Percentiles rank a stretch among this genome's conserved stretches.
Evolutionary conservation across 2,329 filamentous ascomycete species (phyloP).

Genomic region (Colletotrichum sp.): DNA sequence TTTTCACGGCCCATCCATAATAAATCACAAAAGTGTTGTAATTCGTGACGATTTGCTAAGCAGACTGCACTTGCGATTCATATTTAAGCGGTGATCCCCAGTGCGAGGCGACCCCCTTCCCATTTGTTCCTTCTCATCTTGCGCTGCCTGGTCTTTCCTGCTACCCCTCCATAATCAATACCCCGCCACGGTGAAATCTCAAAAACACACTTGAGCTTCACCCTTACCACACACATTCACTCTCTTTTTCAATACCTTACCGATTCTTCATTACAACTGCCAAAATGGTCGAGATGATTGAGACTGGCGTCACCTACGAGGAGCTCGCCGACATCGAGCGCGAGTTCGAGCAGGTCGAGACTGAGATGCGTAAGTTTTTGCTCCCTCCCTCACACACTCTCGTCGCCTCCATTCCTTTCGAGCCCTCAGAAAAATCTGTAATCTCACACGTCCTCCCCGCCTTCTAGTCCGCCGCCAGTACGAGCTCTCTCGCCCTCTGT

Average conservation of each 20-base stretch:
- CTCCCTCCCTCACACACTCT: not conserved
- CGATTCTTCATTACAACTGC: not conserved
- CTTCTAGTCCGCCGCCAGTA: slow-evolving; percentile 74
- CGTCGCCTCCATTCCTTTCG: too few species aligned
- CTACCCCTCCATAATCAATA: slow-evolving; percentile 9
- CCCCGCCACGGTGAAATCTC: slow-evolving; percentile 2
- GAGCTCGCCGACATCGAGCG: slow-evolving; percentile 81
- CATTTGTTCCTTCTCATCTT: slow-evolving; percentile 23
- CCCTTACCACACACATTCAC: not conserved
- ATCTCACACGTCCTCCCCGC: not conserved
- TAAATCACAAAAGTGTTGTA: not conserved
- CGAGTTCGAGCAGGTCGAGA: slow-evolving; percentile 83
- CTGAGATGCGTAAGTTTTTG: slow-evolving; percentile 65
- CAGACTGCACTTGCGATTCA: not conserved
- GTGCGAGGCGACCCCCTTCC: slow-evolving; percentile 18
- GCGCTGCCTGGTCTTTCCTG: slow-evolving; percentile 3
- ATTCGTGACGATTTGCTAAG: slow-evolving; percentile 10
- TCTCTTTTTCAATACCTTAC: not conserved
- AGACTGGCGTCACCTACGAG: slow-evolving; percentile 67
- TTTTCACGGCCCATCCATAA: not conserved
- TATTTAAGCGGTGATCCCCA: slow-evolving; percentile 2
- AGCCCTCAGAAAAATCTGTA: not conserved
- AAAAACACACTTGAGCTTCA: not conserved
- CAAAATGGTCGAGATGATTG: slow-evolving; percentile 36
- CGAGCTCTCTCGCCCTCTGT: slow-evolving; percentile 71